Evolutionary conservation across 176 grass and related monocot genomes (phyloP), one percentile per base, ranked within the genome.

Genomic region (Phyllostachys edulis): DNA sequence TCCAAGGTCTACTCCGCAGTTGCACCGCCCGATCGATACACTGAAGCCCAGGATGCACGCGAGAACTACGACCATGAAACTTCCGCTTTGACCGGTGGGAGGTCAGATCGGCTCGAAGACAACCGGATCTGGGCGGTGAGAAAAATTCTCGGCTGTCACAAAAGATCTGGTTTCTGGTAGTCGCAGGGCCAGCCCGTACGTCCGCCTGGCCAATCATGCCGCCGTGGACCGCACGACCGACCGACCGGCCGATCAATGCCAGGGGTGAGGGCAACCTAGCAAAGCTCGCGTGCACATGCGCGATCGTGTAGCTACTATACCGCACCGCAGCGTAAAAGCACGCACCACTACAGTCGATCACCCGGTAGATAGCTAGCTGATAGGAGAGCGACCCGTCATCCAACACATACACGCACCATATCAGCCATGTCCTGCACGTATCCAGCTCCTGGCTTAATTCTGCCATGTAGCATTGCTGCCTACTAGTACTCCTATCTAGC

Each of bases 371-470:
- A 34, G 5, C 37, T 45, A 63, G 27, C 18, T 67, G 29, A 0
- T 46, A 16, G 18, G 66, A 82, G 66, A 82, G 80, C 6, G 80
- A 82, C 67, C 20, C 67, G 1, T 29, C 52, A 44, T 71, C 80
- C 71, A 82, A 71, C 67, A 46, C 78, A 66, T 40, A 27, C 63
- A 65, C 6, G 39, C 24, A 36, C 42, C 56, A 11, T 8, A 24
- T 10, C 8, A 23, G 21, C n/a, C 9, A 9, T 24, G 56, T 1
- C n/a, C n/a, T 12, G n/a, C 57, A 29, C 29, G 29, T 1, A 24
- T 24, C 55, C 55, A 1, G 21, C 55, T 23, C 55, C 55, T 1
- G 8, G 2, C 3, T 23, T 23, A 23, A 4, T 23, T 23, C 9
- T 10, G 56, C 56, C 21, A 5, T 59, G 8, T 12, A 57, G 20